phyloP scores from a whole-genome alignment of 371 early-diverging fungal species.

The Mucor saturninus region DNA sequence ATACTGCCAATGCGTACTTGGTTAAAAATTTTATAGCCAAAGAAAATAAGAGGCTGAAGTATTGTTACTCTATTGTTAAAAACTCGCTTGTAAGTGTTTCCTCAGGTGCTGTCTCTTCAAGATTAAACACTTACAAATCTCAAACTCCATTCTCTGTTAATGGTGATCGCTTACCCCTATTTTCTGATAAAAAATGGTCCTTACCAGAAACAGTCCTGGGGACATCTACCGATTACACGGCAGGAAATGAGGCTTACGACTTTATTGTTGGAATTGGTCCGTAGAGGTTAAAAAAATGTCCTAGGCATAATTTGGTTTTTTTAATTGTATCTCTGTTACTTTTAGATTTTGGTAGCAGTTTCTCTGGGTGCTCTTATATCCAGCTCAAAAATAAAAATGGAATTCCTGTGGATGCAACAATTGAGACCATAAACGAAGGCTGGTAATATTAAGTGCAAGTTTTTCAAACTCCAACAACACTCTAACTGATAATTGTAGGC shows the following conservation, averaged over 20 bases:
- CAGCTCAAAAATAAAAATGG: neutral
- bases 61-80: neutral
- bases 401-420: no score
- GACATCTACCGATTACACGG: no score
- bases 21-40: neutral
- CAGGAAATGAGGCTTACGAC: conserved; percentile 4
- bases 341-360: conserved; percentile 59
- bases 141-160: no score
- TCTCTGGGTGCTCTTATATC: conserved; percentile 47
- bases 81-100: no score
- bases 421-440: no score
- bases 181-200: no score
- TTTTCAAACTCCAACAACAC: neutral
- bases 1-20: neutral
- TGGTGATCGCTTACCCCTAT: no score
- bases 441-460: neutral
- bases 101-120: no score
- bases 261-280: conserved; percentile 38
- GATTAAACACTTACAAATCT: no score
- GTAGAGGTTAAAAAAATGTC: neutral
- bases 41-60: neutral
- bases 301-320: no score
- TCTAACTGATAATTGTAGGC: no score
- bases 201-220: neutral
- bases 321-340: neutral